Conservation (phyloP, 2,329 filamentous ascomycete species). For the Pleoardoris graminearum region DNA sequence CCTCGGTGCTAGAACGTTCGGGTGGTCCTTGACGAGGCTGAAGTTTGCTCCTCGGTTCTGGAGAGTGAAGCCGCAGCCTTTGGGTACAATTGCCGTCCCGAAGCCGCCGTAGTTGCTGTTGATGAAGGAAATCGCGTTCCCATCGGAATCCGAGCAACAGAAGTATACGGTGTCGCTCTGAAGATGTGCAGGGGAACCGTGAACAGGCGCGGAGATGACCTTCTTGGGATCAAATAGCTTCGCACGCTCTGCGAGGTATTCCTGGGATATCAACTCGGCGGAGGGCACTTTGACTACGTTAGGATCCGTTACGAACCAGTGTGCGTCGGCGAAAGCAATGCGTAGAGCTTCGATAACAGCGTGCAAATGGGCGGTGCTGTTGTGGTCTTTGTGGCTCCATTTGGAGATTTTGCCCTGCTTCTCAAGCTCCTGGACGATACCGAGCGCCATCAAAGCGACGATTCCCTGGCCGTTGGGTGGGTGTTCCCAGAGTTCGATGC, state of each 20-base stretch:
- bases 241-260: constrained; percentile 73
- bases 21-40: constrained; percentile 69
- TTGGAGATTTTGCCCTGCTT: constrained; percentile 71
- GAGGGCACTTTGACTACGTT: constrained; percentile 71
- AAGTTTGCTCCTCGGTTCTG: constrained; percentile 95
- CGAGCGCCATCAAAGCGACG: constrained; percentile 90
- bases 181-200: constrained; percentile 76
- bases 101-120: constrained; percentile 93
- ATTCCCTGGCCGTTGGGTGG: constrained; percentile 96
- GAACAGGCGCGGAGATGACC: constrained; percentile 59
- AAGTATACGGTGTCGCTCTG: constrained; percentile 96
- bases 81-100: constrained; percentile 82
- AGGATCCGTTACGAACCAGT: constrained; percentile 89
- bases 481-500: constrained; percentile 91
- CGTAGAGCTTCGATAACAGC: constrained; percentile 84
- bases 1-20: constrained; percentile 76
- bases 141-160: constrained; percentile 74
- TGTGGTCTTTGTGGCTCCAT: constrained; percentile 74
- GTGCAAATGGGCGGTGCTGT: constrained; percentile 74
- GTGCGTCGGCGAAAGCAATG: constrained; percentile 85
- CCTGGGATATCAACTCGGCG: constrained; percentile 67
- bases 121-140: constrained; percentile 95
- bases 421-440: constrained; percentile 86
- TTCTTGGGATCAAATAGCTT: constrained; percentile 63
- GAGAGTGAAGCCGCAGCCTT: constrained; percentile 85